Conservation (phyloP, 1,284 basidiomycete genomes). For the Taiwanofungus camphoratus region DNA sequence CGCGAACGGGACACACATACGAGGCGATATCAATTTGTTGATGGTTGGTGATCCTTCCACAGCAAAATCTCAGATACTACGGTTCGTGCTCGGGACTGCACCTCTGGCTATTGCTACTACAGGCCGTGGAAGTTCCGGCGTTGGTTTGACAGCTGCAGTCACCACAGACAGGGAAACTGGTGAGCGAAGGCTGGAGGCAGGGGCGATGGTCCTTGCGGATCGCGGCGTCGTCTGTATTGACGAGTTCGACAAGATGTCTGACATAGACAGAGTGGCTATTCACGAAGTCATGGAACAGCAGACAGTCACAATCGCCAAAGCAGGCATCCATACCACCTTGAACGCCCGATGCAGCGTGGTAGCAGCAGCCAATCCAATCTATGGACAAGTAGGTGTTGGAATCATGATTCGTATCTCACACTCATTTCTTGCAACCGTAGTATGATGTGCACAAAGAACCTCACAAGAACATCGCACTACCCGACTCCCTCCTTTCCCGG, state of each 20-base stretch:
- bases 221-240: slow-evolving; percentile 99
- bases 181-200: slow-evolving; percentile 93
- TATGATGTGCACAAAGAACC: slow-evolving; percentile 99
- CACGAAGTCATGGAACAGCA: slow-evolving; percentile 99
- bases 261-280: slow-evolving; percentile 98
- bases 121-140: slow-evolving; percentile 94
- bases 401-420: background rate
- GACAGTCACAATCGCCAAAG: slow-evolving; percentile 99
- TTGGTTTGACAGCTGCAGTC: slow-evolving; percentile 99
- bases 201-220: slow-evolving; percentile 99
- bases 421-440: slow-evolving; percentile 42
- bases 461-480: slow-evolving; percentile 97
- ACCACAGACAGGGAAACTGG: slow-evolving; percentile 98
- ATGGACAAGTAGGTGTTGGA: slow-evolving; percentile 73
- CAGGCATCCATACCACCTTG: slow-evolving; percentile 96
- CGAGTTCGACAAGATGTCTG: slow-evolving; percentile 99
- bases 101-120: slow-evolving; percentile 98
- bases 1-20: slow-evolving; percentile 96
- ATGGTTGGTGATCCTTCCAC: slow-evolving; percentile 99
- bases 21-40: slow-evolving; percentile 98
- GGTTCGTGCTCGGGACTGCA: slow-evolving; percentile 95
- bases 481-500: slow-evolving; percentile 97
- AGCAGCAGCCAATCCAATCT: slow-evolving; percentile 98
- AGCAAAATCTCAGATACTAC: slow-evolving; percentile 94
- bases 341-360: slow-evolving; percentile 98